Evolutionary conservation across 2,329 filamentous ascomycete species (phyloP).

Genomic region (Ilyonectria sp.): DNA sequence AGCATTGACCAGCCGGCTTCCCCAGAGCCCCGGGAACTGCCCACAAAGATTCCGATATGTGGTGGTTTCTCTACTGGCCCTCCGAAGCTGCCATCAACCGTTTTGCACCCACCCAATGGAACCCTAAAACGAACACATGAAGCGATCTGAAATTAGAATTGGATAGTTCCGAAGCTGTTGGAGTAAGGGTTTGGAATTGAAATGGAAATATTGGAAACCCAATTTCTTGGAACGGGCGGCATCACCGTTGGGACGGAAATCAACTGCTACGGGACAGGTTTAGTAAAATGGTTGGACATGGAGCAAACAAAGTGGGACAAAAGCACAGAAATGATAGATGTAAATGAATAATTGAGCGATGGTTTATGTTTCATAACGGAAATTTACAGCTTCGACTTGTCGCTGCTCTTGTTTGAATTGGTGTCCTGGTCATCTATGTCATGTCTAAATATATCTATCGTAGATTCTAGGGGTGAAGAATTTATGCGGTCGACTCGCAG

Average conservation of each 20-base stretch:
- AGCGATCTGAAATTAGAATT: background rate
- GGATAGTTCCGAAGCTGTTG: background rate
- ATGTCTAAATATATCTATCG: conserved; percentile 42
- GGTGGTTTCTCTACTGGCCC: background rate
- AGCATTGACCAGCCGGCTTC: background rate
- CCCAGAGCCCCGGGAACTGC: background rate
- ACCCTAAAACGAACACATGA: background rate
- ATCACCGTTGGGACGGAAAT: background rate
- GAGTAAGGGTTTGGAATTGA: background rate
- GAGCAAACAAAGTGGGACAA: background rate
- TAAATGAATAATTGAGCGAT: conserved; percentile 28
- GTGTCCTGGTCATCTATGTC: conserved; percentile 32
- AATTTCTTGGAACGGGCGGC: background rate
- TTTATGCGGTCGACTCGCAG: conserved; percentile 32
- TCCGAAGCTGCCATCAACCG: background rate
- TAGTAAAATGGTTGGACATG: background rate
- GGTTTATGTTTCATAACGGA: conserved; percentile 15
- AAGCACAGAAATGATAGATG: conserved; percentile 10
- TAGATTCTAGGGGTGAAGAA: conserved; percentile 35
- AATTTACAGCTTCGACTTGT: conserved; percentile 32
- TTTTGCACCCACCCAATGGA: background rate
- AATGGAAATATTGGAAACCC: background rate
- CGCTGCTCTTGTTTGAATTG: conserved; percentile 23
- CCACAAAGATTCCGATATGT: background rate
- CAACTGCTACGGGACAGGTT: background rate